Conservation (phyloP, 2,329 filamentous ascomycete species). For the Plectosphaerella sp. region DNA sequence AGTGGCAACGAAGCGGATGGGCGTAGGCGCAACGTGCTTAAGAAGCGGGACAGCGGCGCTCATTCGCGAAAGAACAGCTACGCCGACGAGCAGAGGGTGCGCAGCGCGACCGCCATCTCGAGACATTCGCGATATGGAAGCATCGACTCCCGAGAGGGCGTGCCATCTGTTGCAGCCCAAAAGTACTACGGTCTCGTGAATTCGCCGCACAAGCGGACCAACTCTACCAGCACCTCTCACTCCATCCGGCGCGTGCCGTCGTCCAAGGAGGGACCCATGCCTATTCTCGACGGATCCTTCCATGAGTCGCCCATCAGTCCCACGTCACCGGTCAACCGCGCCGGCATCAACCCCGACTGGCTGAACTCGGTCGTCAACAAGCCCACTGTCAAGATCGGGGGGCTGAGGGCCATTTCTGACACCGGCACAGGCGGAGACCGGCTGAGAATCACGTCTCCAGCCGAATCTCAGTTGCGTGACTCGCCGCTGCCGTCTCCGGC, state of each 20-base stretch:
- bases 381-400: slow-evolving; percentile 46
- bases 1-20: slow-evolving; percentile 82
- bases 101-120: slow-evolving; percentile 61
- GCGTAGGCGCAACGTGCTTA: slow-evolving; percentile 71
- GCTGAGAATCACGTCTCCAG: slow-evolving; percentile 44
- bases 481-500: slow-evolving; percentile 60
- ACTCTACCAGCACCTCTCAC: slow-evolving; percentile 55
- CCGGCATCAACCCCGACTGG: slow-evolving; percentile 51
- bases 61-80: slow-evolving; percentile 74
- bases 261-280: slow-evolving; percentile 49
- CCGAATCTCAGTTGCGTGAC: slow-evolving; percentile 46
- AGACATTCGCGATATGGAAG: slow-evolving; percentile 77
- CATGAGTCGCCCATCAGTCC: slow-evolving; percentile 38
- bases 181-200: slow-evolving; percentile 60
- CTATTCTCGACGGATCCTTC: slow-evolving; percentile 28
- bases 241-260: slow-evolving; percentile 46
- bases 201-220: slow-evolving; percentile 52
- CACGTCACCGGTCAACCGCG: slow-evolving; percentile 33
- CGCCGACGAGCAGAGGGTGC: slow-evolving; percentile 66
- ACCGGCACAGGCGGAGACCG: slow-evolving; percentile 51
- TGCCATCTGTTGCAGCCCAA: slow-evolving; percentile 59
- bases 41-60: slow-evolving; percentile 64
- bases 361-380: slow-evolving; percentile 46
- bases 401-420: slow-evolving; percentile 84
- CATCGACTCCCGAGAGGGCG: slow-evolving; percentile 61